A percentile compares a stretch with the other conserved stretches of the same genome.
Conservation (phyloP, 2,329 filamentous ascomycete genomes). For the Pseudogymnoascus verrucosus region DNA sequence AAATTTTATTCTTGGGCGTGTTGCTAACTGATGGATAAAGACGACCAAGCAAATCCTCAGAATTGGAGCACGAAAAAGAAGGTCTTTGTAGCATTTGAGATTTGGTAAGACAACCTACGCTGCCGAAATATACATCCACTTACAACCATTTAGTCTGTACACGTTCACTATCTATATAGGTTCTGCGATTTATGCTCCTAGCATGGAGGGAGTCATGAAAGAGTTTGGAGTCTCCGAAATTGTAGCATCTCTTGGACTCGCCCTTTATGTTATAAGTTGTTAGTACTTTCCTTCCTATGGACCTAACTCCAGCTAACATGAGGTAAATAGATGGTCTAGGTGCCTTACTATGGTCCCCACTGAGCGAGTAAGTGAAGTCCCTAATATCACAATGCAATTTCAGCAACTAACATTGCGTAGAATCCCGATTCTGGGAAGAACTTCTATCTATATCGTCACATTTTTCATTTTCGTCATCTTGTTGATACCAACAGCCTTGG, state of each 20-base stretch:
- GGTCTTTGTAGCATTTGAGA: constrained; percentile 18
- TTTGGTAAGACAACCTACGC: constrained; percentile 16
- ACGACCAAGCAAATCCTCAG: constrained; percentile 25
- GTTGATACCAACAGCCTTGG: constrained; percentile 55
- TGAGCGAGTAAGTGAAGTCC: constrained; percentile 41
- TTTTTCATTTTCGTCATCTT: constrained; percentile 62
- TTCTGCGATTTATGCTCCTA: constrained; percentile 42
- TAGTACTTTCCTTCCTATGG: background rate
- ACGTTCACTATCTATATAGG: constrained; percentile 45
- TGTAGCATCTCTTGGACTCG: constrained; percentile 40
- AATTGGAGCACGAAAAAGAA: constrained; percentile 21
- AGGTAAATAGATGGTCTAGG: constrained; percentile 41
- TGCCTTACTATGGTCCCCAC: constrained; percentile 54
- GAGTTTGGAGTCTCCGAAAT: constrained; percentile 38
- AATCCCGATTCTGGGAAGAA: constrained; percentile 56
- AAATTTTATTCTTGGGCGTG: background rate
- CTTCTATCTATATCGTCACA: constrained; percentile 56
- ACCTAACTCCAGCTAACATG: background rate
- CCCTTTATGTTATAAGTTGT: constrained; percentile 34
- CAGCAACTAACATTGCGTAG: constrained; percentile 34
- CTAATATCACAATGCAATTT: too few relatives aligned
- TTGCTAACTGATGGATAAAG: constrained; percentile 9
- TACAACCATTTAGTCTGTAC: constrained; percentile 37
- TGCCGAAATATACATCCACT: constrained; percentile 20
- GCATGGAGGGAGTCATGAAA: constrained; percentile 32